Evolutionary conservation across 306 rosid species (phyloP).

Genomic region (Vigna reflexopilosa): DNA sequence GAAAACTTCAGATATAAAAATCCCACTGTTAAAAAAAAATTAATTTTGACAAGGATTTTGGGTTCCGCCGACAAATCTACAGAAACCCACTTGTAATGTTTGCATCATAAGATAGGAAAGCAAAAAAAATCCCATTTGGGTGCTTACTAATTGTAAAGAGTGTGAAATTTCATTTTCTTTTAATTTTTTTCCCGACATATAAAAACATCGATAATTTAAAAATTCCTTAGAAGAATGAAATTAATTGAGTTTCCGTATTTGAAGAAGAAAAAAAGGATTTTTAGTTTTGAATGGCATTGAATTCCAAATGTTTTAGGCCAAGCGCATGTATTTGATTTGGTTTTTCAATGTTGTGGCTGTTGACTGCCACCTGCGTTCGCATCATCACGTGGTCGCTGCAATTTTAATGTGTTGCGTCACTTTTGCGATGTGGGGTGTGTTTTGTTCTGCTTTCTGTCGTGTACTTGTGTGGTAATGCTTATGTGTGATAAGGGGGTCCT

Average conservation of each 20-base stretch:
- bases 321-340: background rate
- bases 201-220: background rate
- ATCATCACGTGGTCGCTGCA: slow-evolving; percentile 23
- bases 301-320: background rate
- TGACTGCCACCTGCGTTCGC: slow-evolving; percentile 11
- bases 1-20: too few species aligned
- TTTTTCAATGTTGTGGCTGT: background rate
- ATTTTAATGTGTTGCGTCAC: slow-evolving; percentile 1
- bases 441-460: slow-evolving; percentile 17
- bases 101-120: background rate
- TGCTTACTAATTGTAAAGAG: background rate
- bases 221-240: background rate
- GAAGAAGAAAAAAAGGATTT: background rate
- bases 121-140: background rate
- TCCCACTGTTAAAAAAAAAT: too few species aligned
- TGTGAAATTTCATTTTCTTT: background rate
- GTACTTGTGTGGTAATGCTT: slow-evolving; percentile 8
- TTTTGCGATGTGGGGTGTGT: slow-evolving; percentile 27
- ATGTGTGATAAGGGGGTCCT: slow-evolving; percentile 8
- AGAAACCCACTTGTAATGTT: background rate
- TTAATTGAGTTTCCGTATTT: background rate
- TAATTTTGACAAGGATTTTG: background rate
- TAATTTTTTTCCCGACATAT: background rate
- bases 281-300: background rate
- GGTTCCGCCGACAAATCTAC: slow-evolving; percentile 48